These are phyloP conservation scores for Saposhnikovia divaricata DNA, from an alignment of 129 eudicot genomes.

Conservation along the genomic window DNA sequence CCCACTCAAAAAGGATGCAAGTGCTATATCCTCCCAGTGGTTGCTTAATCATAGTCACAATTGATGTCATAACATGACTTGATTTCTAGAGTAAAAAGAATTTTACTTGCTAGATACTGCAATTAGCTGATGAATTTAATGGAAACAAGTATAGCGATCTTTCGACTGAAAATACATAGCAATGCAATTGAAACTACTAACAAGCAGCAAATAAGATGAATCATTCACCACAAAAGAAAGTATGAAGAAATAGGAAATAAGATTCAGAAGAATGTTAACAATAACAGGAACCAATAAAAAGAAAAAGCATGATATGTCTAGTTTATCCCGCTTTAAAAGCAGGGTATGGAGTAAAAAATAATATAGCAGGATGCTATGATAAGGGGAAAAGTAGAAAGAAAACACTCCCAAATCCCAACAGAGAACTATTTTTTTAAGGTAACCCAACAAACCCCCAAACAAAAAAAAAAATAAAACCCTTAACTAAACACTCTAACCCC, in stretches of 20 bases:
- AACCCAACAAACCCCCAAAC: neutral
- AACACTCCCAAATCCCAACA: neutral
- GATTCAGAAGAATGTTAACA: neutral
- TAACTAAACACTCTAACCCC: neutral
- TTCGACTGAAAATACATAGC: neutral
- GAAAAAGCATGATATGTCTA: neutral
- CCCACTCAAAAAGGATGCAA: neutral
- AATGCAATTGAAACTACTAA: neutral
- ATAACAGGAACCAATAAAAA: neutral
- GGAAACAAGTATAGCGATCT: too few relatives aligned
- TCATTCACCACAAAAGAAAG: neutral
- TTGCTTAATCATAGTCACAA: neutral
- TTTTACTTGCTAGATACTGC: neutral
- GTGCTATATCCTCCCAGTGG: neutral
- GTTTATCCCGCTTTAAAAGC: neutral
- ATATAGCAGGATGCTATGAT: neutral
- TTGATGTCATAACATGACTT: neutral
- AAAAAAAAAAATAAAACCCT: neutral
- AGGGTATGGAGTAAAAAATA: neutral
- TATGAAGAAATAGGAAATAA: neutral
- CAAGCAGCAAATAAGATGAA: neutral
- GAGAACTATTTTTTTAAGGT: neutral
- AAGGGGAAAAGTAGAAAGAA: neutral
- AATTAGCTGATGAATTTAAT: neutral
- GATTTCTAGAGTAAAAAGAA: too few relatives aligned